Percentiles rank a stretch among this genome's conserved stretches.
phyloP scores from a whole-genome alignment of 2,329 filamentous ascomycete genomes.

The Fusarium pseudoanthophilum region DNA sequence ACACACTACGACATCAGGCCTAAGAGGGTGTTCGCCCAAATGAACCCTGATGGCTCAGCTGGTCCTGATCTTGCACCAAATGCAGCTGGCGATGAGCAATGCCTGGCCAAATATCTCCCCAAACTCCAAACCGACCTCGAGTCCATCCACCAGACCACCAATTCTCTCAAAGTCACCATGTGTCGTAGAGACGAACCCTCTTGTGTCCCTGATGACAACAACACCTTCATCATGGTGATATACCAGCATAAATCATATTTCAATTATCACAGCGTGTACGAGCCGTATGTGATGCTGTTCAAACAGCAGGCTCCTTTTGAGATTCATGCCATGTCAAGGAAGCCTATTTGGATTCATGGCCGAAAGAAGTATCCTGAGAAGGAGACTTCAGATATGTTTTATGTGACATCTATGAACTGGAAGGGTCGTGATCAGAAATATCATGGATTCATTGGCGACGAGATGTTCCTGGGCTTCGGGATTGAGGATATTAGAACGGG shows the following conservation, averaged over 20 bases:
- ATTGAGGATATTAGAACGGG: slow-evolving; percentile 62
- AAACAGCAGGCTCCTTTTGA: slow-evolving; percentile 59
- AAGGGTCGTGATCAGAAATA: slow-evolving; percentile 59
- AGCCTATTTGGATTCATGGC: slow-evolving; percentile 67
- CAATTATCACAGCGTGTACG: slow-evolving; percentile 62
- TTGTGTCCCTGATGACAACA: slow-evolving; percentile 56
- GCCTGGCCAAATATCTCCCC: slow-evolving; percentile 60
- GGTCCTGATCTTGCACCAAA: slow-evolving; percentile 58
- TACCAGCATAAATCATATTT: slow-evolving; percentile 65
- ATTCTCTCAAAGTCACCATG: slow-evolving; percentile 65
- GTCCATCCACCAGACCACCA: slow-evolving; percentile 69
- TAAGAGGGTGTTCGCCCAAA: slow-evolving; percentile 59
- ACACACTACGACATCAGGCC: slow-evolving; percentile 65
- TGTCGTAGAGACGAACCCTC: slow-evolving; percentile 58
- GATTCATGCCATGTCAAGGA: slow-evolving; percentile 59
- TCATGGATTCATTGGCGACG: slow-evolving; percentile 67
- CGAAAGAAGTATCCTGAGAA: slow-evolving; percentile 49
- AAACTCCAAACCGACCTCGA: slow-evolving; percentile 50
- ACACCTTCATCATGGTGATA: slow-evolving; percentile 66
- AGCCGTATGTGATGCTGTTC: slow-evolving; percentile 66
- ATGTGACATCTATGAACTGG: slow-evolving; percentile 68
- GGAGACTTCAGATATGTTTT: slow-evolving; percentile 64
- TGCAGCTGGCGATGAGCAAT: slow-evolving; percentile 55
- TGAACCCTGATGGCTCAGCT: slow-evolving; percentile 57
- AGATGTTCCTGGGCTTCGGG: slow-evolving; percentile 65